Base-by-base conservation (phyloP, 805 yeast species). In the Maudiozyma serrabonitensis region DNA sequence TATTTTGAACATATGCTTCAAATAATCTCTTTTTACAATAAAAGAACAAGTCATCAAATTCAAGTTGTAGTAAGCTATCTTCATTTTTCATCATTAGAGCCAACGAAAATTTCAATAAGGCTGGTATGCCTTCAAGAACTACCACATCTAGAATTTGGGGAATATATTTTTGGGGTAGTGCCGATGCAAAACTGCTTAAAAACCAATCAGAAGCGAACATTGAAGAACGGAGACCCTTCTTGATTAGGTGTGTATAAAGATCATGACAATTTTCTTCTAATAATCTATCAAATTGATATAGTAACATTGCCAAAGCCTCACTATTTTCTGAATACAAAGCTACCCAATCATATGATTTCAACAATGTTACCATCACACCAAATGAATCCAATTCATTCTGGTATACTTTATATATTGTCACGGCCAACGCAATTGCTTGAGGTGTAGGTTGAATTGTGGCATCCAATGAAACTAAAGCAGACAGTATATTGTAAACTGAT, bases 121-220 rank as follows among this genome's bases (percentile, higher is more conserved):
- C 80, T 66, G 88, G 96, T 40, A 83, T 69, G 31, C 99, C 98
- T 68, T 90, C 96, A 4, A 93, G 82, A 47, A 91, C 79, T 11
- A 91, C 80, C 49, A 86, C 76, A 68, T 91, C 98, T 62, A 79
- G 85, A 41, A 93, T 84, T 50, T 95, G 74, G 54, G 86, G 69
- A 39, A 87, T 96, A 60, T 87, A 81, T 49, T 80, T 84, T 43
- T 87, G 69, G 6, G 97, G 97, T 64, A 90, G 87, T 61, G 85
- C 86, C 70, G 88, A 89, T 8, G 95, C 91, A 67, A 90, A 91
- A 56, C 43, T 90, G 0, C 97, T 90, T 58, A 89, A 73, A 61
- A 91, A 88, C 98, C 98, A 93, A 66, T 91, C 96, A 1, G 93
- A 79, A 0, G 96, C 96, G 71, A 86, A 91, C 97, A 90, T 90